Base-by-base conservation (phyloP, 2,329 filamentous ascomycete species). In the Aspergillus sp. region DNA sequence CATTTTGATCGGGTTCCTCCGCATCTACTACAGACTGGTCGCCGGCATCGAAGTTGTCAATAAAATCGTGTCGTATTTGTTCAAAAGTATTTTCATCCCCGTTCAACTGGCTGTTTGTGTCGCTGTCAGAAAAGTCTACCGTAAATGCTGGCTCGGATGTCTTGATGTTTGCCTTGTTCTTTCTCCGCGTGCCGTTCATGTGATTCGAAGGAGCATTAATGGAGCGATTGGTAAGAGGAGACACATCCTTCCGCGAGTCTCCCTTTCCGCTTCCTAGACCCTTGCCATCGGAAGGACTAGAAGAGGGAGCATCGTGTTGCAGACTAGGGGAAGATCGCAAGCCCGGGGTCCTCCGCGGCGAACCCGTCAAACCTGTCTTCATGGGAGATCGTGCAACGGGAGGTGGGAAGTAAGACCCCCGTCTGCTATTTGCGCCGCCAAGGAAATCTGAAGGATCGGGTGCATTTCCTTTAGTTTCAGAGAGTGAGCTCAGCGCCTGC, bases 351-450 rank as follows among this genome's bases (percentile, higher is more conserved):
- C 67, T 62, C 36, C 69, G 66, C 4, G 71, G 66, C 34, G 68
- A 68, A 6, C 69, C 67, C 39, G 61, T 64, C 41, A 72, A 53
- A 27, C 65, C 62, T 13, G 65, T 65, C 55, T 74, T 75, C 39
- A 68, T 64, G 2, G 72, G 71, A 13, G 72, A 74, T 42, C 67
- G 65, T 7, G 69, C 68, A 41, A 68, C 60, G 8, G 69, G 65
- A 8, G 64, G 64, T 10, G 64, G 69, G 4, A 70, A 48, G 40
- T 62, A 66, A 31, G 62, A 58, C 33, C 51, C 56, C 35, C 65
- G 65, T 40, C 61, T 53, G 13, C 56, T 56, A 46, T 63, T 64
- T 19, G 58, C 52, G 34, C 59, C 53, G 28, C 61, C 62, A 6
- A 72, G 57, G 39, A 70, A 65, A 50, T 72, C 69, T 33, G 63